A percentile compares a stretch with the other conserved stretches of the same genome.
Evolutionary conservation across 2,329 filamentous ascomycete species (phyloP).

Genomic region (Penicillium sp.): DNA sequence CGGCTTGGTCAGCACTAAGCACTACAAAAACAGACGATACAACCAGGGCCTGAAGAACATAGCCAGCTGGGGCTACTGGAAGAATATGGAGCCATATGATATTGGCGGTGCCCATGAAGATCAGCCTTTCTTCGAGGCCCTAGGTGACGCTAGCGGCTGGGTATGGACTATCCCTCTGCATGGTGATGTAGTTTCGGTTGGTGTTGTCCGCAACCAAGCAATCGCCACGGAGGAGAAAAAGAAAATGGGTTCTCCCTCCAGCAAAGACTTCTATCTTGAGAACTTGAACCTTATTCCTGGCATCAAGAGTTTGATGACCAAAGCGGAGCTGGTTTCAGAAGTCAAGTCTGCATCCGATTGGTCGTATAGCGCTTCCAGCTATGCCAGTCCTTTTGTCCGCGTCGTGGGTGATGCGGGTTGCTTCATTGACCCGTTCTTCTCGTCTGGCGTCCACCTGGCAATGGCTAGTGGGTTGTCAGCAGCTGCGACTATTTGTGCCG

Average conservation of each 20-base stretch:
- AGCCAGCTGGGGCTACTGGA: constrained; percentile 59
- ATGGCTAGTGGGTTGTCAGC: constrained; percentile 53
- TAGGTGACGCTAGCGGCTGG: constrained; percentile 57
- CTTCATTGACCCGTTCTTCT: constrained; percentile 60
- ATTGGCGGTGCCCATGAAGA: constrained; percentile 14
- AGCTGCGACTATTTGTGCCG: constrained; percentile 52
- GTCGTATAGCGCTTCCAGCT: constrained; percentile 55
- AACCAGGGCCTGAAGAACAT: constrained; percentile 59
- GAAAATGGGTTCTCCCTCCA: constrained; percentile 10
- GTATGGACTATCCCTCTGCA: constrained; percentile 59
- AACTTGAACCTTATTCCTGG: constrained; percentile 25
- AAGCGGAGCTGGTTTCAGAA: constrained; percentile 43
- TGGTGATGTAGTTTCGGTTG: constrained; percentile 44
- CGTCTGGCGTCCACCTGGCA: constrained; percentile 57
- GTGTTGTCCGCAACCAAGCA: constrained; percentile 19
- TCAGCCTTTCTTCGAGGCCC: constrained; percentile 21
- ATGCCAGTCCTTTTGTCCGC: constrained; percentile 50
- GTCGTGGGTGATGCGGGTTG: constrained; percentile 56
- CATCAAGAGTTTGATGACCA: constrained; percentile 39
- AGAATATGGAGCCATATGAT: constrained; percentile 26
- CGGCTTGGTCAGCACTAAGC: constrained; percentile 53
- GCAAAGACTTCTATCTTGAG: constrained; percentile 24
- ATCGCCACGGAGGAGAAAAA: constrained; percentile 19
- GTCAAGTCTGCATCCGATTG: constrained; percentile 55
- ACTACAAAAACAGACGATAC: constrained; percentile 47